Percentiles rank a stretch among this genome's conserved stretches.
Evolutionary conservation across 805 yeast species (phyloP).

Genomic region (Nakazawaea peltata): DNA sequence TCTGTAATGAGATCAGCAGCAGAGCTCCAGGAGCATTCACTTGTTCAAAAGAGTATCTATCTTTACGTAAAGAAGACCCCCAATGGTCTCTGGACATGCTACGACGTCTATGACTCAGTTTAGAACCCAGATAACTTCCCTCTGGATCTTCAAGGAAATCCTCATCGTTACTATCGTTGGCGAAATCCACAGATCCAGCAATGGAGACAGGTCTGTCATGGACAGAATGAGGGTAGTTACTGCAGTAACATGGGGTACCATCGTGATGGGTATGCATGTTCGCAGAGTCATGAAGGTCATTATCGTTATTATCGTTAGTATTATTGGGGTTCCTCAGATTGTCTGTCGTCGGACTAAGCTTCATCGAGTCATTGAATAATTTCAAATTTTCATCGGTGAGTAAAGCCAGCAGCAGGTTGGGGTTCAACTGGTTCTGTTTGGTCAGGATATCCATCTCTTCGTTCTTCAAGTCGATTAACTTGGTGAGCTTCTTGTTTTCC

Average conservation of each 20-base stretch:
- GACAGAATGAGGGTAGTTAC: slow-evolving; percentile 42
- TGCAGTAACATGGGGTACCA: slow-evolving; percentile 50
- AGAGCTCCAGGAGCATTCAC: slow-evolving; percentile 72
- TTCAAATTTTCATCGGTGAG: slow-evolving; percentile 22
- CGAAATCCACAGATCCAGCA: slow-evolving; percentile 50
- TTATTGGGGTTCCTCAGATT: slow-evolving; percentile 1
- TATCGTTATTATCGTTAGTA: slow-evolving; percentile 8
- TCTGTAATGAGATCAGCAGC: slow-evolving; percentile 52
- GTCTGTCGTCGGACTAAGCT: too few relatives aligned
- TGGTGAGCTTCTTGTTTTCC: slow-evolving; percentile 64
- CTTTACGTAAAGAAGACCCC: slow-evolving; percentile 1
- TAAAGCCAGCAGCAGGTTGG: background rate
- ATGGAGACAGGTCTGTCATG: slow-evolving; percentile 60
- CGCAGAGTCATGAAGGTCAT: too few relatives aligned
- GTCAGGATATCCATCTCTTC: slow-evolving; percentile 40
- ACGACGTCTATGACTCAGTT: too few relatives aligned
- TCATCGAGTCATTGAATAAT: slow-evolving; percentile 20
- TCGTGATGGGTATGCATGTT: slow-evolving; percentile 25
- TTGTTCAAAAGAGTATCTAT: slow-evolving; percentile 40
- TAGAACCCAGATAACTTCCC: too few relatives aligned
- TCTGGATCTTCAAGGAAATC: too few relatives aligned
- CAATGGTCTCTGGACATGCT: slow-evolving; percentile 16
- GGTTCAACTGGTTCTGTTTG: background rate
- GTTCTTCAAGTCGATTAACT: slow-evolving; percentile 55
- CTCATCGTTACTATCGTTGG: slow-evolving; percentile 30